Conservation (phyloP, 441 rosid species). For the Adansonia madagascariensis region DNA sequence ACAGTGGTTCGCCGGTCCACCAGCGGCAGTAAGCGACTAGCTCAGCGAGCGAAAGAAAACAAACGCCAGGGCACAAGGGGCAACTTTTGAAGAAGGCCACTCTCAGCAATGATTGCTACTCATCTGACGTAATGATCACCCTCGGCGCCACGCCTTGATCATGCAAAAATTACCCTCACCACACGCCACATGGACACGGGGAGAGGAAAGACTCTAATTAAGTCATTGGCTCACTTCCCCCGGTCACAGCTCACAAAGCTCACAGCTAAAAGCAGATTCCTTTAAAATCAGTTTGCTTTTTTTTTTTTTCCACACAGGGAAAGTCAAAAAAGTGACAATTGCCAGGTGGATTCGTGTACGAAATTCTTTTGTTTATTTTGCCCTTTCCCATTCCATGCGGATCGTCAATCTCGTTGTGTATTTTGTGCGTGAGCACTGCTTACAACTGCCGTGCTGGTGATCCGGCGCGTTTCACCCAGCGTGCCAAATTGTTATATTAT, state of each 20-base stretch:
- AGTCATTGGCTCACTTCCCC: conserved; percentile 20
- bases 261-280: conserved; percentile 31
- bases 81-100: conserved; percentile 8
- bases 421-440: background rate
- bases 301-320: background rate
- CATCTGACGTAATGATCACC: conserved; percentile 44
- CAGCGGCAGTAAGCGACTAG: background rate
- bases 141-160: conserved; percentile 52
- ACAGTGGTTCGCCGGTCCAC: too few species aligned
- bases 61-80: background rate
- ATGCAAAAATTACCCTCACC: conserved; percentile 33
- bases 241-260: background rate
- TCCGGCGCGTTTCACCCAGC: background rate
- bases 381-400: background rate
- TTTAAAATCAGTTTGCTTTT: background rate
- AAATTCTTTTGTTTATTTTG: background rate
- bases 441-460: background rate
- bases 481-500: too few species aligned
- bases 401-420: background rate
- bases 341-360: conserved; percentile 29
- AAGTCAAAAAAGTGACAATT: background rate
- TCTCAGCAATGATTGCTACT: conserved; percentile 34
- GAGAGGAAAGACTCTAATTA: background rate
- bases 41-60: background rate
- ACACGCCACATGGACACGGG: conserved; percentile 29